Evolutionary conservation across 2,329 filamentous ascomycete species (phyloP), one percentile per base, ranked within the genome.

Genomic region (Diaporthe nobilis): DNA sequence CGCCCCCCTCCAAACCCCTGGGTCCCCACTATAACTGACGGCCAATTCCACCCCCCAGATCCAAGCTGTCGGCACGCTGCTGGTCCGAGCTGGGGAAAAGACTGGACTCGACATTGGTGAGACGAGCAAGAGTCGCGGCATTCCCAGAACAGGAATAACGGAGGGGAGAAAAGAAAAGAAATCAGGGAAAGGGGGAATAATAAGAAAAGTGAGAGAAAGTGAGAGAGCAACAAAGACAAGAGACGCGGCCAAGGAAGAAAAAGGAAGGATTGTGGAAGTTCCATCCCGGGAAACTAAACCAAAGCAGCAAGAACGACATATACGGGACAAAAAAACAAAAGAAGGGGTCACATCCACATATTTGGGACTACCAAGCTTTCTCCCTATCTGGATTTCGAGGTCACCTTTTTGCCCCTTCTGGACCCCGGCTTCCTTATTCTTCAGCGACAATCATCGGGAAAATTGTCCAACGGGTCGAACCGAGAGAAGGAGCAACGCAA

Each of bases 21-120:
- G 63, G 47, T 68, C 63, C 34, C 63, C 63, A 68, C 63, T 39
- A 68, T 53, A 37, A 39, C 63, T 68, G 63, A 65, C 37, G 31
- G 53, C 37, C 44, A 53, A 28, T 51, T 37, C 44, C 73, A 51
- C 58, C 58, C 31, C 55, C n/a, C 57, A 71, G 68, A 70, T 58
- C 73, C 73, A 75, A 58, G 58, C 61, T 75, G 75, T 73, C 75
- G 75, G 75, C 75, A 75, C 51, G 68, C 37, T 72, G n/a, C 37
- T 72, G 75, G 73, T 70, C 73, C 73, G 73, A 77, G 75, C 74
- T 71, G 61, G 57, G 65, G n/a, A 73, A 51, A 31, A 47, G 60
- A 39, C 39, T 47, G 39, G 71, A 49, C 67, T 71, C 42, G 65
- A 57, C 55, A 37, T 65, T 68, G 61, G 61, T 75, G 73, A 72